Evolutionary conservation across 1,139 yeast species (phyloP), one percentile per base, ranked within the genome.

Genomic region (Geotrichum cucujoidarum): DNA sequence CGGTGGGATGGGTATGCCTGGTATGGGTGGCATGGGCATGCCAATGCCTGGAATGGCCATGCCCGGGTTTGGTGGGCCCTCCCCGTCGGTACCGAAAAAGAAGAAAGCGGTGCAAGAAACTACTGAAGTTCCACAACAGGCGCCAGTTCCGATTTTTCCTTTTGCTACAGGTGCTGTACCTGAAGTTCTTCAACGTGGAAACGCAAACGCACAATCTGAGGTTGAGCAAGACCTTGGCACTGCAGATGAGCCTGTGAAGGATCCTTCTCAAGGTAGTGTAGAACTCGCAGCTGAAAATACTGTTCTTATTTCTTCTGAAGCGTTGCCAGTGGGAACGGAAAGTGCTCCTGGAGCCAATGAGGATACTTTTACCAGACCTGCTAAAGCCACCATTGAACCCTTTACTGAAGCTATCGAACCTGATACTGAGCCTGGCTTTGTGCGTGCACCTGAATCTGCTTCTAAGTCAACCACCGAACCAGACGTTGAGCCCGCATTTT

Each of bases 1-100:
- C 0, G 90, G 90, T 16, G 96, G 95, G 13, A 83, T 95, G 53
- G 94, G 94, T 66, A 76, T 57, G 83, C 83, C 45, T 71, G 80
- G 72, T 50, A 70, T 61, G 69, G 78, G 61, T 38, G 65, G 56
- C 31, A 65, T 57, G 39, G 64, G 64, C 17, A 55, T 65, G 10
- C 17, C 24, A 4, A 35, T 42, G 45, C 45, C 45, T 5, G 56
- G 50, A 29, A 24, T 24, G 27, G 27, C 27, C 6, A 24, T 24
- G 27, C 27, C 27, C 27, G 55, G 53, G n/a, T 47, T 53, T 43
- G 53, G 53, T 11, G 53, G 49, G 18, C 49, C 47, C 24, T 25
- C 40, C 16, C 45, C 48, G 13, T 43, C 49, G 4, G 40, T 35
- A 17, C 51, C 18, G 50, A 52, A 29, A 60, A 57, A 11, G 50